A percentile compares a stretch with the other conserved stretches of the same genome.
Evolutionary conservation across 345 rosid species (phyloP).

Genomic region (Geranium rotundifolium): DNA sequence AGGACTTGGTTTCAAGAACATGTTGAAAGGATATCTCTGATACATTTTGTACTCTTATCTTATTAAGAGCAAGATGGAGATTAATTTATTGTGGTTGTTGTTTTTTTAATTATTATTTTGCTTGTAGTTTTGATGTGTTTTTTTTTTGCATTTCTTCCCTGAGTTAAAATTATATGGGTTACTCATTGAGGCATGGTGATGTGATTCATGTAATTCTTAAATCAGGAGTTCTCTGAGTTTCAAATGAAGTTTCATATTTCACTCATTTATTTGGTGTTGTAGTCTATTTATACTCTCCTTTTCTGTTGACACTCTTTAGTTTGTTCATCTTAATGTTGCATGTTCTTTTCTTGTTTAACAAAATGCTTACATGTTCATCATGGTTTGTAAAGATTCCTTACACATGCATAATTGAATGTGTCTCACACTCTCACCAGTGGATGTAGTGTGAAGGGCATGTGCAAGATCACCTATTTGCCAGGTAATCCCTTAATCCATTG

Average conservation of each 20-base stretch:
- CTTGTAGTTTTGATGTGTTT: not conserved
- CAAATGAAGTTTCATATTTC: constrained; percentile 3
- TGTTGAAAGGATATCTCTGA: constrained; percentile 1
- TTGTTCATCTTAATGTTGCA: not conserved
- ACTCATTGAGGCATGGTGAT: not conserved
- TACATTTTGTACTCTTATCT: constrained; percentile 3
- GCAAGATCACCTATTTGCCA: not conserved
- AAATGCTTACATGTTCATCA: not conserved
- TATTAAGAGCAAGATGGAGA: not conserved
- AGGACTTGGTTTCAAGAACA: constrained; percentile 4
- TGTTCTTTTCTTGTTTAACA: not conserved
- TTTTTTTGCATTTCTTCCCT: not conserved
- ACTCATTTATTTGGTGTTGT: not conserved
- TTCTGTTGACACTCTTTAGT: not conserved
- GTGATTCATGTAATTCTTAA: not conserved
- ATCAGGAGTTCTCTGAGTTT: constrained; percentile 2
- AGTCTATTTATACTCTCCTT: not conserved
- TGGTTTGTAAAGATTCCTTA: not conserved
- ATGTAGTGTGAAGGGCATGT: not conserved
- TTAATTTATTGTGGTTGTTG: constrained; percentile 8
- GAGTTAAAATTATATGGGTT: not conserved
- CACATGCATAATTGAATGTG: not conserved
- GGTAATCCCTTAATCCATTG: not conserved
- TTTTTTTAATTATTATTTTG: not conserved
- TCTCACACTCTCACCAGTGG: not conserved